phyloP scores from a whole-genome alignment of 345 rosid species.

The Melaleuca alternifolia region DNA sequence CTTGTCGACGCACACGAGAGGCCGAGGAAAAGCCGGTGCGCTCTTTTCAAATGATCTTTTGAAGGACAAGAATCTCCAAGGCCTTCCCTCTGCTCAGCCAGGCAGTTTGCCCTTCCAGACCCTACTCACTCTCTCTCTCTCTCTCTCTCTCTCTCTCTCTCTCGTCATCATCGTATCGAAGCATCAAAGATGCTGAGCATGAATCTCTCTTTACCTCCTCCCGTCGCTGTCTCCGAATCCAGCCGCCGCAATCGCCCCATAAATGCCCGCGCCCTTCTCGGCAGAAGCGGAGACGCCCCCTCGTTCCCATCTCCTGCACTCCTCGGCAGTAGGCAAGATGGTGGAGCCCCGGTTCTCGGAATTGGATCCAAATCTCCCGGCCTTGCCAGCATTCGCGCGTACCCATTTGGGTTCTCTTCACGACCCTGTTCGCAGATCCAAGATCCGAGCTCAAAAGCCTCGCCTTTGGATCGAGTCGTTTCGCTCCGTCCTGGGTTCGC shows the following conservation, averaged over 20 bases:
- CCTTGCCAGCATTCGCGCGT: background rate
- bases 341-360: background rate
- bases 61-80: background rate
- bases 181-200: constrained; percentile 34
- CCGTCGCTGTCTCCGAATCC: constrained; percentile 36
- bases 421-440: constrained; percentile 23
- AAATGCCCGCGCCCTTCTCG: constrained; percentile 11
- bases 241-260: constrained; percentile 1
- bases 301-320: background rate
- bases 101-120: background rate
- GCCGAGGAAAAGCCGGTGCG: background rate
- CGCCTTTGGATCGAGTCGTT: constrained; percentile 3
- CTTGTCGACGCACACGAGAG: background rate
- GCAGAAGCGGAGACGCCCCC: constrained; percentile 14
- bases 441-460: constrained; percentile 14
- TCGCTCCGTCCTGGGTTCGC: background rate
- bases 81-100: background rate
- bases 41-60: background rate
- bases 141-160: background rate
- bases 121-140: background rate
- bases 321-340: background rate
- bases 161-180: background rate
- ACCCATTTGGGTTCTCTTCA: constrained; percentile 26
- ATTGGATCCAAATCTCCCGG: background rate
- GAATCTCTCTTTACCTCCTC: constrained; percentile 33